A percentile compares a stretch with the other conserved stretches of the same genome.
These are phyloP conservation scores for Voacanga thouarsii DNA, from an alignment of 257 asterid genomes.

Conservation along the genomic window DNA sequence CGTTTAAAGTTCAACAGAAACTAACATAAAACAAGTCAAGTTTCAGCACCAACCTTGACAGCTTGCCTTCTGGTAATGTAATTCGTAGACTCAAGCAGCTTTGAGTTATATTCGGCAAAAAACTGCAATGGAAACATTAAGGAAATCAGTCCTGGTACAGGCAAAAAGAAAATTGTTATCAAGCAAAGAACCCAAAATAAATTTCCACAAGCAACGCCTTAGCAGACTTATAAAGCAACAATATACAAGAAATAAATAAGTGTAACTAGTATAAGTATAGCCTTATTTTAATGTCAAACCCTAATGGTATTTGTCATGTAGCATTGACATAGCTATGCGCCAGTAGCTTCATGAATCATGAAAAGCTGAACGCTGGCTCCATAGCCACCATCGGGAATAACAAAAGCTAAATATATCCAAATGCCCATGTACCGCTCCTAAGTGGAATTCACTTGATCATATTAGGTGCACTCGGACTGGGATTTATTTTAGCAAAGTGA, in stretches of 20 bases:
- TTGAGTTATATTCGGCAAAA: constrained; percentile 79
- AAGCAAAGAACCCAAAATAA: background rate
- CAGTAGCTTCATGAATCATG: background rate
- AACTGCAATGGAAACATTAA: constrained; percentile 44
- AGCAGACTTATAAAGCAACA: background rate
- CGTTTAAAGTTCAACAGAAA: background rate
- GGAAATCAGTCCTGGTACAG: background rate
- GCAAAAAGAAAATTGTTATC: background rate
- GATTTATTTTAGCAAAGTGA: no score
- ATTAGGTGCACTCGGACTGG: no score
- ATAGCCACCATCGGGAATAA: background rate
- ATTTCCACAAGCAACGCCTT: background rate
- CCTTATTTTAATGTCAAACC: background rate
- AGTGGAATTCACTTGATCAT: background rate
- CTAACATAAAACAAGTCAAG: background rate
- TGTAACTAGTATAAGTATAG: background rate
- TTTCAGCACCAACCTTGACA: constrained; percentile 51
- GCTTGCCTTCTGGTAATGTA: constrained; percentile 94
- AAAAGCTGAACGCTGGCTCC: background rate
- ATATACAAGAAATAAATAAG: background rate
- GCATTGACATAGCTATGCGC: background rate
- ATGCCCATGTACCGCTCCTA: background rate
- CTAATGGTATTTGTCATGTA: background rate
- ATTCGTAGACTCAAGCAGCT: constrained; percentile 74
- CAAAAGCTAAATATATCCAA: background rate